Base-by-base conservation (phyloP, 148 eudicot genomes). In the Chenopodium formosanum region DNA sequence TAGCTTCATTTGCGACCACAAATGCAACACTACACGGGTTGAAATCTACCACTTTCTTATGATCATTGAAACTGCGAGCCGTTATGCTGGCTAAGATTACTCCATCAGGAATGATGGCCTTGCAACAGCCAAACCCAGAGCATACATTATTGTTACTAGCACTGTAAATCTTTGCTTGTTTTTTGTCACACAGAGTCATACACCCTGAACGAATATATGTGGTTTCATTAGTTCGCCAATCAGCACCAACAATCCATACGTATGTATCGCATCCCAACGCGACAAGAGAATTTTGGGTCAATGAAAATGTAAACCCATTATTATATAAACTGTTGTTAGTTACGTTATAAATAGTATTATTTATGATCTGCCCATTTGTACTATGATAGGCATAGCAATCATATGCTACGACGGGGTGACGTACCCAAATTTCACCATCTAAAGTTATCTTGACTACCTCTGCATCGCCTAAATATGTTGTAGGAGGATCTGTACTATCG, bases 71-170 rank as follows among this genome's bases (percentile, higher is more conserved):
- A 74, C 62, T 74, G 62, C 50, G 50, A 9, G 76, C 76, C 62
- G 50, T 37, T 14, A 74, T 74, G 62, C 76, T 74, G 25, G 50
- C 50, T 23, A 48, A 13, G 32, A 27, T 74, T 48, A 74, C 62
- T 25, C 60, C 70, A 76, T 50, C 83, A 46, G 70, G 82, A 72
- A 74, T 48, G 22, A 74, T 47, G 17, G 83, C 81, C 20, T 65
- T 48, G 72, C 86, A 84, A 62, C 78, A 80, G 9, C 81, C 83
- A 16, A 50, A 25, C 50, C 76, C 76, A 1, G 58, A n/a, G 62
- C 76, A 74, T 10, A 34, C 37, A 4, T 34, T 34, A 34, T 74
- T 74, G 7, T 50, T 62, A 0, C 11, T 8, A 34, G 37, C 37
- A 34, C 62, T 48, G 16, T 12, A 74, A 37, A 12, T 52, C 27